Evolutionary conservation across 2,329 filamentous ascomycete genomes (phyloP).

Genomic region (Didymellaceae sp.): DNA sequence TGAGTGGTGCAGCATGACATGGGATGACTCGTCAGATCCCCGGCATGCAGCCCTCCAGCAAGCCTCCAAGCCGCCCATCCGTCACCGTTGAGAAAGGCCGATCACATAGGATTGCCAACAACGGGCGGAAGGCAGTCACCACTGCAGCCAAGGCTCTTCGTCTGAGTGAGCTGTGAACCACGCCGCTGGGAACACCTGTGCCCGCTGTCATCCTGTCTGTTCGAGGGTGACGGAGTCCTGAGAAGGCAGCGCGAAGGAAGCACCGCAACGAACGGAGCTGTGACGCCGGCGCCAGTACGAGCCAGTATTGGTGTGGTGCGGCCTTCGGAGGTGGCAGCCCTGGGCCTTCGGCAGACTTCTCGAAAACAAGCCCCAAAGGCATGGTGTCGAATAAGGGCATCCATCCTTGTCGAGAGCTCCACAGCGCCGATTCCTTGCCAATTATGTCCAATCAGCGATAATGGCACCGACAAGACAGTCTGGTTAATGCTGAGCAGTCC

Average conservation of each 20-base stretch:
- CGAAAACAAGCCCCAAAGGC: slow-evolving; percentile 31
- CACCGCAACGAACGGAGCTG: background rate
- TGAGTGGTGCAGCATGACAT: slow-evolving; percentile 24
- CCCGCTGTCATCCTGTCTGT: slow-evolving; percentile 1
- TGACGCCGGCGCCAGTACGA: slow-evolving; percentile 4
- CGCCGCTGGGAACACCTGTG: slow-evolving; percentile 25
- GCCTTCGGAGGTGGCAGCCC: slow-evolving; percentile 22
- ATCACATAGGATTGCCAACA: slow-evolving; percentile 25
- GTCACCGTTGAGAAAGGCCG: slow-evolving; percentile 20
- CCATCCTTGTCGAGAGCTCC: slow-evolving; percentile 28
- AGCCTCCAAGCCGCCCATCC: slow-evolving; percentile 8
- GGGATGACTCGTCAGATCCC: slow-evolving; percentile 21
- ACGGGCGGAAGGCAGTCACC: slow-evolving; percentile 27
- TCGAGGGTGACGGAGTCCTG: background rate
- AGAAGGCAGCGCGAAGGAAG: background rate
- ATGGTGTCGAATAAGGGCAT: slow-evolving; percentile 39
- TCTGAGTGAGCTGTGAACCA: slow-evolving; percentile 31
- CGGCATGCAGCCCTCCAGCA: slow-evolving; percentile 7
- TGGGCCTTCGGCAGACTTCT: slow-evolving; percentile 33
- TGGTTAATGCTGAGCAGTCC: slow-evolving; percentile 44
- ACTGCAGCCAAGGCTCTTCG: slow-evolving; percentile 28
- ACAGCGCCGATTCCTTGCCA: slow-evolving; percentile 34
- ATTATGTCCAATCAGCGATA: slow-evolving; percentile 34
- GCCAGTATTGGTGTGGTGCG: slow-evolving; percentile 14
- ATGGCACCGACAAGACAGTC: slow-evolving; percentile 26